Percentiles rank a stretch among this genome's conserved stretches.
Conservation (phyloP, 1,284 basidiomycete genomes). For the Wolfiporia cocos region DNA sequence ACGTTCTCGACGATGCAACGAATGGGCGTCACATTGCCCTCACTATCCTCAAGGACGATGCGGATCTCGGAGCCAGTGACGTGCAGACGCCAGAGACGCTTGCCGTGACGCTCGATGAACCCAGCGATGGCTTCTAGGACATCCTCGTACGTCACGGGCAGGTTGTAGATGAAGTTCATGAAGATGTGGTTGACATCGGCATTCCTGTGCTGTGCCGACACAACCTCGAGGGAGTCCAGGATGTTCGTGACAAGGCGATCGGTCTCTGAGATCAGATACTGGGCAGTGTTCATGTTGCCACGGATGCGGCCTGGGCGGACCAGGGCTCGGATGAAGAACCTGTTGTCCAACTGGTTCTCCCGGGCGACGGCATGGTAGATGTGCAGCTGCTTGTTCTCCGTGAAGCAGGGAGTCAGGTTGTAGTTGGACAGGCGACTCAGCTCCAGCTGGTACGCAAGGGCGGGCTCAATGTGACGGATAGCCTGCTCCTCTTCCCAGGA, state of each 20-base stretch:
- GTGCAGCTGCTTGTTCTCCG: slow-evolving; percentile 93
- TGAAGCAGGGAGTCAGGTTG: slow-evolving; percentile 90
- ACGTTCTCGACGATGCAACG: slow-evolving; percentile 98
- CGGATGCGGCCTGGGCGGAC: slow-evolving; percentile 93
- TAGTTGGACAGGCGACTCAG: slow-evolving; percentile 95
- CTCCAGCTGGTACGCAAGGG: slow-evolving; percentile 97
- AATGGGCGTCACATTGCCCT: slow-evolving; percentile 91
- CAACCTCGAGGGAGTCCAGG: slow-evolving; percentile 92
- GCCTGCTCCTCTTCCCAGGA: slow-evolving; percentile 92
- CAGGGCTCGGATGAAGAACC: slow-evolving; percentile 97
- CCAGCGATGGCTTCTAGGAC: slow-evolving; percentile 94
- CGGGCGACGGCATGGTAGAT: slow-evolving; percentile 94
- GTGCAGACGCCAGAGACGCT: slow-evolving; percentile 95
- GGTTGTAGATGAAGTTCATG: slow-evolving; percentile 98
- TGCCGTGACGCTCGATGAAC: slow-evolving; percentile 98
- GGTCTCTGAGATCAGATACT: slow-evolving; percentile 97
- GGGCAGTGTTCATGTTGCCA: slow-evolving; percentile 87
- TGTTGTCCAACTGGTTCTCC: slow-evolving; percentile 93
- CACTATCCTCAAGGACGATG: slow-evolving; percentile 88
- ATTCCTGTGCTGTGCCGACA: slow-evolving; percentile 80
- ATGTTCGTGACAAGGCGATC: slow-evolving; percentile 95
- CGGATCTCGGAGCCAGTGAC: slow-evolving; percentile 98
- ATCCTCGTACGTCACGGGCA: slow-evolving; percentile 93
- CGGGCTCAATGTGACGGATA: slow-evolving; percentile 98
- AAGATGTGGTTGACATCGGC: slow-evolving; percentile 96